A percentile compares a stretch with the other conserved stretches of the same genome.
phyloP scores from a whole-genome alignment of 371 early-diverging fungal genomes.

The Polyrhizophydium stewartii region DNA sequence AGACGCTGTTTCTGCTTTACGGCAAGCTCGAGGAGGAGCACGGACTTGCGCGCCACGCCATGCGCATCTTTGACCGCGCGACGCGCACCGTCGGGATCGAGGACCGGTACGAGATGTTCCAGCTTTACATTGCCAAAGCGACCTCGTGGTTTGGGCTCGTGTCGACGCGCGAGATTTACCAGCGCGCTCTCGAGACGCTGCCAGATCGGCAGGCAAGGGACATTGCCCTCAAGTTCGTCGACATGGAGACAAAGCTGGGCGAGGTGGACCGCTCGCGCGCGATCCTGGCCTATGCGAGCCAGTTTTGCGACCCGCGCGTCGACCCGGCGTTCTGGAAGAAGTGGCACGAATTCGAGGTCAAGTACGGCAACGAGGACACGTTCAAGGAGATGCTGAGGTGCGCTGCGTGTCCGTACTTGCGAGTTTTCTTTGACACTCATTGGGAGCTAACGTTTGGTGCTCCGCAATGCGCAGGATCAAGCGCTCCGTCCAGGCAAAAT shows the following conservation, averaged over 20 bases:
- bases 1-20: constrained; percentile 85
- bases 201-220: constrained; percentile 78
- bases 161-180: constrained; percentile 85
- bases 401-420: constrained; percentile 5
- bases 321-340: constrained; percentile 75
- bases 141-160: constrained; percentile 82
- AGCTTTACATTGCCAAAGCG: constrained; percentile 87
- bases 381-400: constrained; percentile 93
- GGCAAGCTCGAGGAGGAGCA: constrained; percentile 92
- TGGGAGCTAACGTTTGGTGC: not conserved
- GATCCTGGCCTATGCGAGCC: constrained; percentile 82
- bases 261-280: constrained; percentile 96
- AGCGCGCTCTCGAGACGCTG: constrained; percentile 81
- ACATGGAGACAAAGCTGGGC: constrained; percentile 84
- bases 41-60: constrained; percentile 87
- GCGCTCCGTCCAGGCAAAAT: constrained; percentile 79
- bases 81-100: constrained; percentile 69
- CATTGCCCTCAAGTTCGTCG: constrained; percentile 79
- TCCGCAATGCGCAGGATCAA: constrained; percentile 62
- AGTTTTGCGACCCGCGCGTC: constrained; percentile 84
- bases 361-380: constrained; percentile 95
- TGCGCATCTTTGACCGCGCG: constrained; percentile 91
- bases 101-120: constrained; percentile 79
- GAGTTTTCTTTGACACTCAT: not conserved
- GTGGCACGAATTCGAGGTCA: constrained; percentile 97